Evolutionary conservation across 2,329 filamentous ascomycete species (phyloP), one percentile per base, ranked within the genome.

Genomic region (Colletotrichum truncatum): DNA sequence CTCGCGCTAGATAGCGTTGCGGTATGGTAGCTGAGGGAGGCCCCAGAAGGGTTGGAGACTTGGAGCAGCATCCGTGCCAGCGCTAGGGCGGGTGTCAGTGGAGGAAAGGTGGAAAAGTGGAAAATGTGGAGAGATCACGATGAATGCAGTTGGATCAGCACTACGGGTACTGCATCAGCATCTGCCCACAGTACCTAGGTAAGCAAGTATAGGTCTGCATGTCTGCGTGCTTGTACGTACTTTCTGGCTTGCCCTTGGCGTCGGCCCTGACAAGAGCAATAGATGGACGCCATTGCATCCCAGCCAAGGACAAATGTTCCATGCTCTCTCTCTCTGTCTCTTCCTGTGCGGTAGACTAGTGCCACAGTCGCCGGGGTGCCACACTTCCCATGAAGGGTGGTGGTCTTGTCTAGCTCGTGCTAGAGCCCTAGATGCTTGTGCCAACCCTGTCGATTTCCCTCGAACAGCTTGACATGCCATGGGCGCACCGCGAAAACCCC

Each of bases 141-240:
- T 61, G 41, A 30, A 64, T 39, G 36, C 26, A n/a, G 26, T 53
- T 41, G 36, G 38, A 61, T 62, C 41, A 43, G 62, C 49, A 30
- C 62, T 36, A 51, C 32, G 34, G 43, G 28, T 38, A 48, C 51
- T 28, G 55, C 39, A 46, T 30, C 38, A 48, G 30, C 49, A 21
- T 46, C 30, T 30, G 49, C 21, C 49, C 54, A 64, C 54, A 32
- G 28, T 21, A 21, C 12, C n/a, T n/a, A n/a, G n/a, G n/a, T n/a
- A n/a, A n/a, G 34, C 34, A n/a, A 21, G 34, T 43, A 28, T 28
- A 36, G 23, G 53, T 28, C 18, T 36, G 23, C 25, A 34, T 46
- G 39, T 12, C 34, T 55, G 41, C 21, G 16, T 18, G 48, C 8
- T 23, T 28, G 21, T 41, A 59, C 25, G 36, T 43, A 36, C 26